Evolutionary conservation across 2,329 filamentous ascomycete species (phyloP).

Genomic region (Aspergillus sp.): DNA sequence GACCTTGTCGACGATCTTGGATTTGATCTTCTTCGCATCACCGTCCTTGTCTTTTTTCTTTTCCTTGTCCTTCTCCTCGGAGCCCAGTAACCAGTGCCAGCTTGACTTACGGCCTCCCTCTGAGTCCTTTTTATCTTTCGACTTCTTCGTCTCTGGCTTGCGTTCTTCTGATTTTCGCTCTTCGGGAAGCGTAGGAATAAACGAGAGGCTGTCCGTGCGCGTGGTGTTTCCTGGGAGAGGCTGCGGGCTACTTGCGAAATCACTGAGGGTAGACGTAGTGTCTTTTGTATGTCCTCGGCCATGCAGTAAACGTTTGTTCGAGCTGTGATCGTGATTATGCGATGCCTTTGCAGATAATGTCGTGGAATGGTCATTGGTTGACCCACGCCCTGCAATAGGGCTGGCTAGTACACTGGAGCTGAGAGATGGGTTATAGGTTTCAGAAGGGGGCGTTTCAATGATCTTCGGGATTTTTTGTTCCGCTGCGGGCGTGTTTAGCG

Average conservation of each 20-base stretch:
- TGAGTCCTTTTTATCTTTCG: slow-evolving; percentile 67
- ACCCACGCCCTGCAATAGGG: slow-evolving; percentile 52
- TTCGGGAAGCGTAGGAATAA: slow-evolving; percentile 72
- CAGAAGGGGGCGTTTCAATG: slow-evolving; percentile 60
- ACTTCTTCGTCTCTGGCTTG: slow-evolving; percentile 66
- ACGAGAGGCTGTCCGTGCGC: slow-evolving; percentile 73
- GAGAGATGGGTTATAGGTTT: slow-evolving; percentile 31
- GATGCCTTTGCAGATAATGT: slow-evolving; percentile 47
- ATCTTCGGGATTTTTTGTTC: slow-evolving; percentile 53
- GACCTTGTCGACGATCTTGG: slow-evolving; percentile 52
- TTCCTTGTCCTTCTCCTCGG: slow-evolving; percentile 66
- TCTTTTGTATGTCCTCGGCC: slow-evolving; percentile 34
- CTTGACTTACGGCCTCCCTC: slow-evolving; percentile 72
- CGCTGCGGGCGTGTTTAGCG: slow-evolving; percentile 50
- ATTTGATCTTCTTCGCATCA: slow-evolving; percentile 58
- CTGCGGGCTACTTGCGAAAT: slow-evolving; percentile 65
- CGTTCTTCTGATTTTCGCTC: slow-evolving; percentile 61
- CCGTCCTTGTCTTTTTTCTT: slow-evolving; percentile 63
- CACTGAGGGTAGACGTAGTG: slow-evolving; percentile 55
- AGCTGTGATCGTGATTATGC: slow-evolving; percentile 21
- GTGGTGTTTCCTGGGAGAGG: slow-evolving; percentile 66
- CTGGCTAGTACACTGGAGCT: slow-evolving; percentile 28
- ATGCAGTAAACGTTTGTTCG: slow-evolving; percentile 32
- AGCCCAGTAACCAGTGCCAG: slow-evolving; percentile 71
- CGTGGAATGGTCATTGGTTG: slow-evolving; percentile 45